Evolutionary conservation across 345 rosid species (phyloP), one percentile per base, ranked within the genome.

Genomic region (Gossypium turneri): DNA sequence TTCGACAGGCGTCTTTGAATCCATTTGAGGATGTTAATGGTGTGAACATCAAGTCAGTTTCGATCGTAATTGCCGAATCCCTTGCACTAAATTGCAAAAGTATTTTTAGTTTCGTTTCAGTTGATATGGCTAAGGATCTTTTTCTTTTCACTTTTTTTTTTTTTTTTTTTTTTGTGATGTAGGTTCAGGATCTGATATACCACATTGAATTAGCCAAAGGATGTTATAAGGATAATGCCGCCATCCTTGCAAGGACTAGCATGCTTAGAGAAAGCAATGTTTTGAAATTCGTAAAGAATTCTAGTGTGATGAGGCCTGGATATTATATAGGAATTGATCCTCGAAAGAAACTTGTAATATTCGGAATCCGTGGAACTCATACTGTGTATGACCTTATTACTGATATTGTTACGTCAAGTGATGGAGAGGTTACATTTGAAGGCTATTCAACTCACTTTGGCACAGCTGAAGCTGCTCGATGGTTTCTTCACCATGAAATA

Each of bases 401-500:
- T 2, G 91, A 90, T 72, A 91, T 91, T 78, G 90, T 92, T 75
- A 83, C 97, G 73, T 87, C 97, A n/a, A 86, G 94, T 72, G 84
- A 87, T 72, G 92, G 83, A 80, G 97, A 90, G 72, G 89, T 95
- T 74, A 86, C 92, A 27, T 90, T 87, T 82, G 99, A 95, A 81
- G 97, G 97, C 69, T 95, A 83, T 79, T 91, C 97, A 41, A 89
- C 97, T 51, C 99, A 95, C 83, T 93, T 93, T 85, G 99, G 98
- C 81, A 91, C 91, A 3, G 89, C 97, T 76, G 98, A 95, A 85
- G 93, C 98, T 78, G 94, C 99, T 51, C 82, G 94, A 20, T 95
- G 99, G 99, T 92, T 96, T 83, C 97, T 93, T 80, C 82, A 75
- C 51, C 92, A 89, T 78, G 99, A 96, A 81, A 53, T 89, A 48